Evolutionary conservation across 805 yeast species (phyloP), one percentile per base, ranked within the genome.

Genomic region (Wickerhamomyces rabaulensis): DNA sequence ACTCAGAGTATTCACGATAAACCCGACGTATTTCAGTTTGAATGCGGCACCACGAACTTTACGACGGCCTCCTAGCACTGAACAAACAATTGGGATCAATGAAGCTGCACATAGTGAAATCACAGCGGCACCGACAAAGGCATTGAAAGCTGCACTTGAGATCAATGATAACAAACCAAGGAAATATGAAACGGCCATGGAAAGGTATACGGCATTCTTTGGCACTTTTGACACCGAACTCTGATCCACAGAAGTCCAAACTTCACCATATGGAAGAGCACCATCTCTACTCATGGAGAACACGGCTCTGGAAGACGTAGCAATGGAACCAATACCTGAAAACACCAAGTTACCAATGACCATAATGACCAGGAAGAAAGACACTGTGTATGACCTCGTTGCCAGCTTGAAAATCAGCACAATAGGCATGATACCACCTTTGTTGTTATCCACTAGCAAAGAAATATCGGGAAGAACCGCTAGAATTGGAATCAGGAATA

Each of bases 251-350:
- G 75, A 74, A 3, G 80, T 75, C 89, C 91, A 86, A 15, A 76
- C 55, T 12, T 75, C 70, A 46, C 79, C 75, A 54, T 70, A 77
- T 2, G 95, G 95, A 39, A 87, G 64, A 0, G 90, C 95, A 33
- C 82, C 87, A 62, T 87, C 95, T 67, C 95, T 76, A 44, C 92
- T 88, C 67, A 87, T 81, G 22, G 88, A 84, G 61, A 78, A 87
- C 0, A 89, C 86, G n/a, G 84, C 76, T 73, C 95, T 76, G 3
- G 94, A 85, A 3, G 90, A 86, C 0, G 95, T 84, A 1, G 94
- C 87, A 31, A 85, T 71, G 1, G 92, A 77, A 4, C 95, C 91
- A 42, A 87, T 80, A 2, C 90, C 84, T 31, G 88, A 89, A 63
- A 87, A 87, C 9, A 84, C 58, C 22, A 82, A 77, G 17, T 89